Evolutionary conservation across 208 protist species (phyloP).

Genomic region (Trypanosoma platydactyli): DNA sequence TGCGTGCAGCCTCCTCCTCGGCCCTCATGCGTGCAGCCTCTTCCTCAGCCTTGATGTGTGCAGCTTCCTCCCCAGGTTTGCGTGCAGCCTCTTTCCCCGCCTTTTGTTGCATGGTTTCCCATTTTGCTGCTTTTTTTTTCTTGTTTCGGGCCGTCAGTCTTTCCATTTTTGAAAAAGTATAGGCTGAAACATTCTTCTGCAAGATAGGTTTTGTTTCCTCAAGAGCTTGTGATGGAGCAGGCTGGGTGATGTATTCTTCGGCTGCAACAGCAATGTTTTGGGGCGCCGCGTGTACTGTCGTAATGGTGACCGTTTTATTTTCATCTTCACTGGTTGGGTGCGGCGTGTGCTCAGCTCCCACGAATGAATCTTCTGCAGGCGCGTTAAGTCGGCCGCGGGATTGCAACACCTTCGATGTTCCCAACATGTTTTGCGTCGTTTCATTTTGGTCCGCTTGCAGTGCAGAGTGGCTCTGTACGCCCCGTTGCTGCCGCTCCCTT

Average conservation of each 20-base stretch:
- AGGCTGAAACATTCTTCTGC: neutral
- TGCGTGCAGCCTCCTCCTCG: neutral
- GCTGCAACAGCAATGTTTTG: neutral
- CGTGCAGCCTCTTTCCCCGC: slow-evolving; percentile 6
- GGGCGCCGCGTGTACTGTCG: too few relatives aligned
- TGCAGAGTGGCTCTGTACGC: neutral
- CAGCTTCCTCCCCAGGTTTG: slow-evolving; percentile 18
- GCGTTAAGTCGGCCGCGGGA: too few relatives aligned
- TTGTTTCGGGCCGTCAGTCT: slow-evolving; percentile 1
- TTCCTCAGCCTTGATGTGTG: slow-evolving; percentile 11
- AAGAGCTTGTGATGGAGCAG: too few relatives aligned
- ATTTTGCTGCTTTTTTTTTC: slow-evolving; percentile 12
- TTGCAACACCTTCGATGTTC: too few relatives aligned
- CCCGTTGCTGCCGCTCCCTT: neutral
- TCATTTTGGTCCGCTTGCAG: neutral
- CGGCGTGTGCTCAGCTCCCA: too few relatives aligned
- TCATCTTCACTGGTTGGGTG: too few relatives aligned
- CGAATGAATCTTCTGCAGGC: too few relatives aligned
- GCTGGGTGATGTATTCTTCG: neutral
- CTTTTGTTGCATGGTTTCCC: slow-evolving; percentile 4
- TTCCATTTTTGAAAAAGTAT: neutral
- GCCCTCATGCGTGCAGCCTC: slow-evolving; percentile 10
- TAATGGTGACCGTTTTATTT: too few relatives aligned
- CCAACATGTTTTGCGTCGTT: too few relatives aligned
- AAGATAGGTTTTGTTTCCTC: too few relatives aligned